A percentile compares a stretch with the other conserved stretches of the same genome.
phyloP scores from a whole-genome alignment of 768 basidiomycete genomes.

The Pholiota molesta region DNA sequence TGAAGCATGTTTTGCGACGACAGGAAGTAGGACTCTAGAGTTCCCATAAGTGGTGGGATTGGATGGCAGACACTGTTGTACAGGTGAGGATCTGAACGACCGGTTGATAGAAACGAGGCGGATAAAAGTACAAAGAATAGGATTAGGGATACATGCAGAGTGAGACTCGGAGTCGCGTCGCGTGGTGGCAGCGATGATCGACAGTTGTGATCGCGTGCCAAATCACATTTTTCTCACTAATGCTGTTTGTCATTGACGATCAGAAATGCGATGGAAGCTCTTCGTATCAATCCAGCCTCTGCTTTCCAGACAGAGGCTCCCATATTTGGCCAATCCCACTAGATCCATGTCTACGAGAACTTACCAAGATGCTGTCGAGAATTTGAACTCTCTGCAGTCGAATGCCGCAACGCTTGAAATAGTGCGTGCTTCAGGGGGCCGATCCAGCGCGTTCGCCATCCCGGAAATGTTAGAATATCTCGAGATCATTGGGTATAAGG shows the following conservation, averaged over 20 bases:
- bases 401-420: constrained; percentile 94
- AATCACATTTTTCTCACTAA: constrained; percentile 11
- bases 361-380: constrained; percentile 74
- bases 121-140: not conserved
- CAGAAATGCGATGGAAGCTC: constrained; percentile 28
- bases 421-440: constrained; percentile 71
- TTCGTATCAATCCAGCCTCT: constrained; percentile 28
- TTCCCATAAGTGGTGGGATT: not conserved
- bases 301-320: constrained; percentile 16
- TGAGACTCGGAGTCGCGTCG: too few relatives aligned
- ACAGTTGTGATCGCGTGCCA: too few relatives aligned
- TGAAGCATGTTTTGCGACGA: constrained; percentile 14
- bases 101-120: not conserved
- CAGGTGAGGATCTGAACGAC: not conserved
- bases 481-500: constrained; percentile 81
- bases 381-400: constrained; percentile 82
- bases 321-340: constrained; percentile 3
- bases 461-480: constrained; percentile 93
- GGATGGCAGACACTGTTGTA: too few relatives aligned
- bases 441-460: constrained; percentile 64
- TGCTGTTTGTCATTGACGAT: constrained; percentile 16
- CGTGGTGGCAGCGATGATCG: too few relatives aligned
- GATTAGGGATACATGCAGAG: not conserved
- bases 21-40: constrained; percentile 24
- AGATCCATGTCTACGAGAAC: constrained; percentile 62